A percentile compares a stretch with the other conserved stretches of the same genome.
phyloP scores from a whole-genome alignment of 2,329 filamentous ascomycete genomes.

The Diaporthe humulicola region DNA sequence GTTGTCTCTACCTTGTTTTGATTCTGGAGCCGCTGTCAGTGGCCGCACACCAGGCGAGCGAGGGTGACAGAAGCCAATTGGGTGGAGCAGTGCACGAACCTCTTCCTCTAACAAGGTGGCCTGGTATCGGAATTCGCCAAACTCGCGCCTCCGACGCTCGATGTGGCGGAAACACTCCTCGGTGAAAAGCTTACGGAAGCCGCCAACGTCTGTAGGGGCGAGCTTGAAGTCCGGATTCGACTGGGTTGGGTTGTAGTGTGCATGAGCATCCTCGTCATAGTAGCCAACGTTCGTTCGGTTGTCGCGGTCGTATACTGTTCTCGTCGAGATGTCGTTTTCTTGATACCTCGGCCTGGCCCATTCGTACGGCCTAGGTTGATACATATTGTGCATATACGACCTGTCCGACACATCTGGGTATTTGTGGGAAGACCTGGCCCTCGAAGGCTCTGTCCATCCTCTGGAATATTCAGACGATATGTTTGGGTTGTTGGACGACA shows the following conservation, averaged over 20 bases:
- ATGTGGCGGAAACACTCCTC: conserved; percentile 54
- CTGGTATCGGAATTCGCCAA: conserved; percentile 46
- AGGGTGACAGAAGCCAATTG: neutral
- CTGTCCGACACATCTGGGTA: neutral
- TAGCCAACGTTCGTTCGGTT: neutral
- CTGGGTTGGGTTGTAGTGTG: neutral
- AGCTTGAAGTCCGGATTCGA: conserved; percentile 43
- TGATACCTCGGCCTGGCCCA: neutral
- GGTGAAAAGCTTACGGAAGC: conserved; percentile 54
- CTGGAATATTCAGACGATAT: neutral
- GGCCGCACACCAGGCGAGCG: too few species aligned
- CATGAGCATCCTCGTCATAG: neutral
- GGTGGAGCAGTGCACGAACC: conserved; percentile 38
- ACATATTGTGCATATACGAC: neutral
- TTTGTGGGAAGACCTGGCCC: neutral
- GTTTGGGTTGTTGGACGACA: neutral
- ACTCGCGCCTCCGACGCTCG: conserved; percentile 51
- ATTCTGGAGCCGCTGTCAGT: conserved; percentile 42
- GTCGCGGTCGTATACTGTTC: neutral
- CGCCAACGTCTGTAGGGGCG: conserved; percentile 53
- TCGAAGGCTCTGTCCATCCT: neutral
- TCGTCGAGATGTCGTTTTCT: neutral
- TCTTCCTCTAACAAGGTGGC: conserved; percentile 46
- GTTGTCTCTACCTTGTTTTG: conserved; percentile 49
- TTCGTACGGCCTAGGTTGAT: neutral